Conservation (phyloP, 306 rosid genomes). For the Psophocarpus tetragonolobus region DNA sequence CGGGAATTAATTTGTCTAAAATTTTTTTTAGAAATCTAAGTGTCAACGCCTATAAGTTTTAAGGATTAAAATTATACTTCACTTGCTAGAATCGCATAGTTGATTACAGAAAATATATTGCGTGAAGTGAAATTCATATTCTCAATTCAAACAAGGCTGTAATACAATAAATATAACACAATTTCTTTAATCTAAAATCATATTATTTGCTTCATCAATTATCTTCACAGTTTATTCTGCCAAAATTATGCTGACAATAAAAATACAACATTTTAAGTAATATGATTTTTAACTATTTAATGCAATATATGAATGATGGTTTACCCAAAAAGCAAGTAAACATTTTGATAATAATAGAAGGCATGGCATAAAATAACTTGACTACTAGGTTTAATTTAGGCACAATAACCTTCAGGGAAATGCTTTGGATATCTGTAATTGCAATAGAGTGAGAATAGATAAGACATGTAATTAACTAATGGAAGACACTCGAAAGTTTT, state of each 20-base stretch:
- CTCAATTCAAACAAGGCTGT: background rate
- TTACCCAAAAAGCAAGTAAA: background rate
- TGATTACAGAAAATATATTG: background rate
- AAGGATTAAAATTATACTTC: too few relatives aligned
- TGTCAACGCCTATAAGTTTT: too few relatives aligned
- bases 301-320: background rate
- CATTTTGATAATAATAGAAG: background rate
- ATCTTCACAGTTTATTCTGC: too few relatives aligned
- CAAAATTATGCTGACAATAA: too few relatives aligned
- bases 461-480: background rate
- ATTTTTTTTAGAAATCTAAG: too few relatives aligned
- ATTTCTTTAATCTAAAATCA: background rate
- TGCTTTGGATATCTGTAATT: background rate
- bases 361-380: background rate
- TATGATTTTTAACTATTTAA: too few relatives aligned
- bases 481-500: background rate
- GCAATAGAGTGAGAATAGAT: background rate
- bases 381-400: constrained; percentile 4
- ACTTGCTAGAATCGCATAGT: constrained; percentile 22
- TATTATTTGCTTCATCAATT: background rate
- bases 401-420: background rate
- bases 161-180: constrained; percentile 4
- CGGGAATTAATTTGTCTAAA: too few relatives aligned
- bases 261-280: too few relatives aligned
- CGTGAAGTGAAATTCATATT: constrained; percentile 12